Evolutionary conservation across 768 basidiomycete species (phyloP).

Genomic region (Auriculariales sp.): DNA sequence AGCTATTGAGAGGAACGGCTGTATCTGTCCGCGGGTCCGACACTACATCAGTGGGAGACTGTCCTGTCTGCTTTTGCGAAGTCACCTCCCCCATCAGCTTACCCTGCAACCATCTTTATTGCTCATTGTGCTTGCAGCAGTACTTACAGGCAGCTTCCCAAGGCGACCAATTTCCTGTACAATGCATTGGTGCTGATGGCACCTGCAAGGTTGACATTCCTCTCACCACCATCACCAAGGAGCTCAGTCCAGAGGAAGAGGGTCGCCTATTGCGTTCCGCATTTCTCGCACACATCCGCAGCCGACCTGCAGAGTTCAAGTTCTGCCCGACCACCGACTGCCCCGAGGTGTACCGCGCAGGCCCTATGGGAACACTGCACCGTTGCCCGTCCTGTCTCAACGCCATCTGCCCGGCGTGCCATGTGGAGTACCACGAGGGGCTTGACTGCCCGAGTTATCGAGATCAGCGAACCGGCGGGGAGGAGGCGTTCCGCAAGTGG

Average conservation of each 20-base stretch:
- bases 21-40: slow-evolving; percentile 5
- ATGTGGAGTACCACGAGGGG: slow-evolving; percentile 47
- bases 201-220: slow-evolving; percentile 45
- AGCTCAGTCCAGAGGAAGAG: slow-evolving; percentile 40
- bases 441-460: slow-evolving; percentile 40
- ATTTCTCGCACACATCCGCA: slow-evolving; percentile 44
- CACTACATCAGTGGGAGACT: slow-evolving; percentile 15
- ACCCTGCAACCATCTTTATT: slow-evolving; percentile 55
- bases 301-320: slow-evolving; percentile 45
- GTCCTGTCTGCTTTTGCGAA: slow-evolving; percentile 59
- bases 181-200: slow-evolving; percentile 50
- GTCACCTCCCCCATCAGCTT: slow-evolving; percentile 37
- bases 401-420: slow-evolving; percentile 54
- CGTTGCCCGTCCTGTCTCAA: slow-evolving; percentile 60
- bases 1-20: neutral
- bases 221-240: slow-evolving; percentile 29
- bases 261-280: slow-evolving; percentile 41
- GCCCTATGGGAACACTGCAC: slow-evolving; percentile 32
- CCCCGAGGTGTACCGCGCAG: slow-evolving; percentile 51
- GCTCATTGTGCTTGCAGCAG: slow-evolving; percentile 41
- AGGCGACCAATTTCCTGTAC: slow-evolving; percentile 51
- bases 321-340: slow-evolving; percentile 76
- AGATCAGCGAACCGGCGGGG: slow-evolving; percentile 16
- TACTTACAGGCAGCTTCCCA: slow-evolving; percentile 47
- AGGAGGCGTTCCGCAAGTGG: slow-evolving; percentile 52